Conservation (phyloP, 1,284 basidiomycete species). For the Inonotus obliquus region DNA sequence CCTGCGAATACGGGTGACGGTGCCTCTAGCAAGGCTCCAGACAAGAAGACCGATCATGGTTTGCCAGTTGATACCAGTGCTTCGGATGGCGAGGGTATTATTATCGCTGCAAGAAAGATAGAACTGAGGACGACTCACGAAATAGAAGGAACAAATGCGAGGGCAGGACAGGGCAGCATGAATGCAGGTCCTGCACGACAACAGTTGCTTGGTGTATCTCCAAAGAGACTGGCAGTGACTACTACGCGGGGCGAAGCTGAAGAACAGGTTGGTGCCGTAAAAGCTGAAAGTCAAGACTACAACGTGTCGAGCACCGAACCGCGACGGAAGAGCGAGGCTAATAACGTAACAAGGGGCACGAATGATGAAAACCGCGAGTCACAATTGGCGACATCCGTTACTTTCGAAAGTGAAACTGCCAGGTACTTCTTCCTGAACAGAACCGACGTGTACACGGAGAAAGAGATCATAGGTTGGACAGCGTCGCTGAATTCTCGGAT, state of each 20-base stretch:
- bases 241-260: neutral
- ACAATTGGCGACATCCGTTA: neutral
- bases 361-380: neutral
- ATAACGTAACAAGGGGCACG: neutral
- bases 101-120: neutral
- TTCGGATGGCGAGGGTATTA: neutral
- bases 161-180: neutral
- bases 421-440: neutral
- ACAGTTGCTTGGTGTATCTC: neutral
- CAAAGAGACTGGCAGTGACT: neutral
- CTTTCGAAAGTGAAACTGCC: neutral
- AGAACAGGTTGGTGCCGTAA: neutral
- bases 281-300: neutral
- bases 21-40: neutral
- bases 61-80: neutral
- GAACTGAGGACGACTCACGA: neutral
- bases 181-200: neutral
- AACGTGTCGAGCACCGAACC: neutral
- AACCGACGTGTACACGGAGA: conserved; percentile 3
- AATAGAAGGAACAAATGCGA: neutral
- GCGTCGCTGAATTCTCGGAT: conserved; percentile 1
- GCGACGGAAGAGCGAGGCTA: neutral
- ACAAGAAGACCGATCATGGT: neutral
- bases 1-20: neutral
- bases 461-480: conserved; percentile 1